A percentile compares a stretch with the other conserved stretches of the same genome.
Conservation (phyloP, 2,329 filamentous ascomycete species). For the Aspergillaceae sp. region DNA sequence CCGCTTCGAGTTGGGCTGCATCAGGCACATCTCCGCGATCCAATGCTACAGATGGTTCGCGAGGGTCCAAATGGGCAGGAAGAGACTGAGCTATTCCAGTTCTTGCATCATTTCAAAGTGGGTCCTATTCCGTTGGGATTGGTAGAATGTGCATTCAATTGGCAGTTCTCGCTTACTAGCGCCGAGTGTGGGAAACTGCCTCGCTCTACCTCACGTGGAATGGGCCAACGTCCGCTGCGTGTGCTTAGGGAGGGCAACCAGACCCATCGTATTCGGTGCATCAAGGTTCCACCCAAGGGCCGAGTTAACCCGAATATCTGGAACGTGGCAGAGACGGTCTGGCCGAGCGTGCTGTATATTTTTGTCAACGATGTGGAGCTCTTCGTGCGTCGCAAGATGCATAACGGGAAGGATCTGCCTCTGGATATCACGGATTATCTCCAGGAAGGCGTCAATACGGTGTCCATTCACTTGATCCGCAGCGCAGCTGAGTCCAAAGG, state of each 20-base stretch:
- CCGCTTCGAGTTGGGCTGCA: slow-evolving; percentile 47
- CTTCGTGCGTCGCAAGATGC: slow-evolving; percentile 55
- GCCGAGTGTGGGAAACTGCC: slow-evolving; percentile 27
- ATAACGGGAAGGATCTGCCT: slow-evolving; percentile 68
- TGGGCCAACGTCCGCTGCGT: slow-evolving; percentile 20
- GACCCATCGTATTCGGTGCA: slow-evolving; percentile 62
- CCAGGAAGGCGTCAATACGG: slow-evolving; percentile 50
- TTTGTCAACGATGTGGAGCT: slow-evolving; percentile 56
- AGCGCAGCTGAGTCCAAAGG: slow-evolving; percentile 24
- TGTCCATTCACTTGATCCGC: slow-evolving; percentile 47
- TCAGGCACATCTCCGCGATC: slow-evolving; percentile 50
- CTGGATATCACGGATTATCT: slow-evolving; percentile 62
- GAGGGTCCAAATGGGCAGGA: slow-evolving; percentile 10
- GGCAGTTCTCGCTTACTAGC: slow-evolving; percentile 29
- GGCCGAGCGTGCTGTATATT: slow-evolving; percentile 64
- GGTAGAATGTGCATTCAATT: slow-evolving; percentile 18
- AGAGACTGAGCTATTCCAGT: slow-evolving; percentile 29
- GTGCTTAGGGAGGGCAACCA: slow-evolving; percentile 45
- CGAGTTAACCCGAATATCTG: slow-evolving; percentile 42
- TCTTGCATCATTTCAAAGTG: slow-evolving; percentile 25
- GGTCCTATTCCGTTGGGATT: slow-evolving; percentile 21
- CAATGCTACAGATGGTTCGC: slow-evolving; percentile 32
- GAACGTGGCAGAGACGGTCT: slow-evolving; percentile 55
- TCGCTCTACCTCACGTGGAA: slow-evolving; percentile 3
- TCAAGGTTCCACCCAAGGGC: slow-evolving; percentile 31